These are phyloP conservation scores for Blastobotrys terrestris DNA, from an alignment of 805 yeast genomes.

Conservation along the genomic window DNA sequence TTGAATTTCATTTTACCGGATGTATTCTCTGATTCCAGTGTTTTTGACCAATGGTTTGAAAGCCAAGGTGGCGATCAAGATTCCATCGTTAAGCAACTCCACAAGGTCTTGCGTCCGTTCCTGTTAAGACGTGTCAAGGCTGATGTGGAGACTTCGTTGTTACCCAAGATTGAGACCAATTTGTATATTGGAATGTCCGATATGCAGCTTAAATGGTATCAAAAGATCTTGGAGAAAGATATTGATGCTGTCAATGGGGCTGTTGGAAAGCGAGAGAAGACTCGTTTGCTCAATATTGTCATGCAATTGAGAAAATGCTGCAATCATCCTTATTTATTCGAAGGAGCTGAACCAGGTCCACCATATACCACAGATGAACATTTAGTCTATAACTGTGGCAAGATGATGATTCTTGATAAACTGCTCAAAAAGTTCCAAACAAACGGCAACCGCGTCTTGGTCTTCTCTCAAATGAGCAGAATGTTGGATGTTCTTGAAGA, in stretches of 20 bases:
- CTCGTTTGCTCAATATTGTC: constrained; percentile 84
- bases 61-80: constrained; percentile 54
- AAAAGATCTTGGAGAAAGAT: constrained; percentile 80
- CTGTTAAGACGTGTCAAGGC: constrained; percentile 82
- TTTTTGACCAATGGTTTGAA: constrained; percentile 91
- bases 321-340: constrained; percentile 93
- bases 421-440: constrained; percentile 61
- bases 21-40: constrained; percentile 85
- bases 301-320: constrained; percentile 97
- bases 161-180: constrained; percentile 87
- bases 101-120: constrained; percentile 83
- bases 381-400: constrained; percentile 81
- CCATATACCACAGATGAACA: constrained; percentile 96
- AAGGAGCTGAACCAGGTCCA: constrained; percentile 99
- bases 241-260: constrained; percentile 96
- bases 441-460: constrained; percentile 83
- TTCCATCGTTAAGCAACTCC: constrained; percentile 78
- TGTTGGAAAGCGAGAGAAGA: constrained; percentile 89
- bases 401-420: constrained; percentile 83
- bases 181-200: constrained; percentile 91
- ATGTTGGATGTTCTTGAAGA: constrained; percentile 85
- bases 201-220: constrained; percentile 93
- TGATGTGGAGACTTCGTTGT: constrained; percentile 84
- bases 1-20: constrained; percentile 87
- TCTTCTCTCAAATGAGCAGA: constrained; percentile 92